Evolutionary conservation across 257 asterid species (phyloP), one percentile per base, ranked within the genome.

Genomic region (Agastache rugosa): DNA sequence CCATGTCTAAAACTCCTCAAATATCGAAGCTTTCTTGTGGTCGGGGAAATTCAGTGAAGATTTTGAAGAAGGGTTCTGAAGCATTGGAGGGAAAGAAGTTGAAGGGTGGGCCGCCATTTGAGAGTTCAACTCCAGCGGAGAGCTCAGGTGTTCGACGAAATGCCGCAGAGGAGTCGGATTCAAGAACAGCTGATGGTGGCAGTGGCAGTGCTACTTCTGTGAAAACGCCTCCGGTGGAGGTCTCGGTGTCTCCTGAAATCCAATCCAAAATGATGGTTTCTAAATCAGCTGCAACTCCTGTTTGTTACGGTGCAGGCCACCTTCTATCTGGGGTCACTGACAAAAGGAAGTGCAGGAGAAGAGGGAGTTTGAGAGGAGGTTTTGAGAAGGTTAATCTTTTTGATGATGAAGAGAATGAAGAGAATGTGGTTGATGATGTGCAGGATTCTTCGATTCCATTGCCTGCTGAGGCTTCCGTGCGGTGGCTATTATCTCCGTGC

Each of bases 301-400:
- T 89, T 79, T 93, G 96, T 83, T 93, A 91, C 65, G 96, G 90
- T 20, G 89, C 88, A 31, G 93, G 96, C 0, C 96, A 91, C 85
- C 86, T 87, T 60, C 67, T 93, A 9, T 91, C 94, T 0, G 96
- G 96, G 19, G 89, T 91, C 8, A 63, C 90, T 0, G 98, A 93
- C 74, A 91, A 78, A 55, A 80, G 96, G 50, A 90, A 91, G 75
- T 88, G 98, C 75, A 82, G 89, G 79, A 75, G 93, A 48, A 86
- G 93, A 85, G 97, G 98, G 61, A 81, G 93, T 80, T 86, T 93
- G 29, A 88, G 83, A 41, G 87, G 90, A 62, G 90, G 77, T 34
- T 66, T 44, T 69, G 86, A 65, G 31, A 81, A 80, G 39, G 25
- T 25, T 16, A 47, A 48, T 70, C 69, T 73, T 34, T 75, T 42